Base-by-base conservation (phyloP, 257 asterid genomes). In the Penstemon eatonii region DNA sequence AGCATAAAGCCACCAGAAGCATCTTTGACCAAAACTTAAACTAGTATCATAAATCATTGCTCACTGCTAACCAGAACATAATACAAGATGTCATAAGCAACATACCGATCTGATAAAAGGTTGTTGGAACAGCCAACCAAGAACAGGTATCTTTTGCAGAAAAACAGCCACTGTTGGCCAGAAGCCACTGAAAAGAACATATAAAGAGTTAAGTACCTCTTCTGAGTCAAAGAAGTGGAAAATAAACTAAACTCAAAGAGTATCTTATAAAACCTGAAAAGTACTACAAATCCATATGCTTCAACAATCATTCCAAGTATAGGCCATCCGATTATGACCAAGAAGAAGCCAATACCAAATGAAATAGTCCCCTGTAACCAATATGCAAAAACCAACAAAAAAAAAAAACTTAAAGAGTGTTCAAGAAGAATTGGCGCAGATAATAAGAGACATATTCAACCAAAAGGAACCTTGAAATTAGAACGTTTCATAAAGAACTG, bases 131-230 rank as follows among this genome's bases (percentile, higher is more conserved):
- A 93, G 44, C 99, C 99, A 93, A 69, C 96, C 97, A 60, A 93
- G 19, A 70, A 93, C 36, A 67, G 99, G 99, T 65, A 93, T 87
- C 94, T 85, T 93, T 73, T 90, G 97, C 81, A 93, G 79, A 57
- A 90, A 93, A 66, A 93, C 99, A 70, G 94, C 84, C 75, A 90
- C 79, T 51, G 97, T 90, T 6, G 99, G 99, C 99, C 97, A 93
- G 84, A 93, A 93, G 36, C 99, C 99, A 83, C 99, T 93, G 96
- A 86, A 80, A 19, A 63, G n/a, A 67, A 69, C 50, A 42, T 56
- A 68, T 63, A 60, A 37, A 62, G 5, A 72, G 52, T 25, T 25
- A 49, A 59, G 44, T 25, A 63, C 60, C 70, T 41, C 53, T 67
- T 72, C 41, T 67, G 69, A 76, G 56, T 65, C 53, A 51, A 55